A percentile compares a stretch with the other conserved stretches of the same genome.
phyloP scores from a whole-genome alignment of 208 protist genomes.

The Leptomonas seymouri region DNA sequence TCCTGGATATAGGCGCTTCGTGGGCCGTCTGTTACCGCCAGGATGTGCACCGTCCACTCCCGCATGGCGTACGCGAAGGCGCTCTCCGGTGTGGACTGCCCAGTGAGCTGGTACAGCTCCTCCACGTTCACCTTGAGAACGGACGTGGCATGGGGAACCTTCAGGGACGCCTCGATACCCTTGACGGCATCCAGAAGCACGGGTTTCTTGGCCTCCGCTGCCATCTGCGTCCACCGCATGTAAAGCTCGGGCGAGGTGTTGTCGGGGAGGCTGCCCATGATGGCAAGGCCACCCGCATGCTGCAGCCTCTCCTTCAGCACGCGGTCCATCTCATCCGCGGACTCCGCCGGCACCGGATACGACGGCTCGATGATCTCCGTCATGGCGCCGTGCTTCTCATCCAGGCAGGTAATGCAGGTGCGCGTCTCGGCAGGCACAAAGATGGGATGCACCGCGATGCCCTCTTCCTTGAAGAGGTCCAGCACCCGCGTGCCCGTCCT shows the following conservation, averaged over 20 bases:
- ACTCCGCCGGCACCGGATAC: conserved; percentile 25
- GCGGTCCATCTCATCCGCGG: conserved; percentile 26
- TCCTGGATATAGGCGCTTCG: conserved; percentile 30
- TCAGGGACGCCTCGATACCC: conserved; percentile 33
- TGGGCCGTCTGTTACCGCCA: conserved; percentile 41
- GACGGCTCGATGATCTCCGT: conserved; percentile 49
- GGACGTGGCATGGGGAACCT: conserved; percentile 24
- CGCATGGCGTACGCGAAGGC: conserved; percentile 35
- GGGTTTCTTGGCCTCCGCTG: conserved; percentile 27
- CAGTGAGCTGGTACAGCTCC: conserved; percentile 35
- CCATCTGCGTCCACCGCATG: conserved; percentile 36
- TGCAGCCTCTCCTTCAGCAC: conserved; percentile 12
- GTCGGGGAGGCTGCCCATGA: conserved; percentile 46
- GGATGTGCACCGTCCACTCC: conserved; percentile 32
- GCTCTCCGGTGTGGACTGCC: conserved; percentile 15
- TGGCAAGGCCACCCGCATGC: conserved; percentile 29
- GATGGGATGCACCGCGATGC: conserved; percentile 23
- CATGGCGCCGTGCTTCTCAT: conserved; percentile 29
- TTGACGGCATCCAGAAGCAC: conserved; percentile 45
- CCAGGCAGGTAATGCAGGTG: conserved; percentile 44
- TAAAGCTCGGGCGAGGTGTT: conserved; percentile 29
- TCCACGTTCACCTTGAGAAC: conserved; percentile 45
- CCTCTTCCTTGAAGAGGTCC: conserved; percentile 23
- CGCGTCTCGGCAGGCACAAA: conserved; percentile 32
- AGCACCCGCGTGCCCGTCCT: conserved; percentile 28